Evolutionary conservation across 257 asterid genomes (phyloP).

Genomic region (Gynochthodes officinalis): DNA sequence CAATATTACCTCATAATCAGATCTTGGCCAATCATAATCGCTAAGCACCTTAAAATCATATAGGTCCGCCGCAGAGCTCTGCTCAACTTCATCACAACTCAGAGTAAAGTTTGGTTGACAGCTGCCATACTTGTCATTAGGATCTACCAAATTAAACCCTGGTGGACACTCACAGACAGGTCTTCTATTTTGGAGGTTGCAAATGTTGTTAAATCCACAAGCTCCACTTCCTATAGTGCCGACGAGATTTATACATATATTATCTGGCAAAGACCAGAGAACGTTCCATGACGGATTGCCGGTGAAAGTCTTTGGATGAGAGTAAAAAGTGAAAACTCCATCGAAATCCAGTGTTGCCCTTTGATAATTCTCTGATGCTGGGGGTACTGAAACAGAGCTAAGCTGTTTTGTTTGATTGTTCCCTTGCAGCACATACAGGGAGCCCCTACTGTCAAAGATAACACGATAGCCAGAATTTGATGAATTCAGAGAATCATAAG

Average conservation of each 20-base stretch:
- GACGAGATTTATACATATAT: constrained; percentile 27
- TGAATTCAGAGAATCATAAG: too few relatives aligned
- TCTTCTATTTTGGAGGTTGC: constrained; percentile 23
- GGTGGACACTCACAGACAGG: constrained; percentile 50
- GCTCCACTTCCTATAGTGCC: constrained; percentile 45
- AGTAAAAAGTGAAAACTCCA: constrained; percentile 44
- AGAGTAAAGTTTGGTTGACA: constrained; percentile 38
- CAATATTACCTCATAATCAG: constrained; percentile 29
- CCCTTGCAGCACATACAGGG: too few relatives aligned
- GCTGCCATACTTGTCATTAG: constrained; percentile 29
- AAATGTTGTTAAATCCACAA: constrained; percentile 59
- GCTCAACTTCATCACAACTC: constrained; percentile 28
- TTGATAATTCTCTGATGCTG: too few relatives aligned
- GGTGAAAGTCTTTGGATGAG: constrained; percentile 32
- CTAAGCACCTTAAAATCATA: constrained; percentile 23
- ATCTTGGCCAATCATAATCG: constrained; percentile 38
- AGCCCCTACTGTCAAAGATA: too few relatives aligned
- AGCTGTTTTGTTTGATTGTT: too few relatives aligned
- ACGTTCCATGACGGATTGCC: constrained; percentile 30
- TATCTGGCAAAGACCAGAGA: constrained; percentile 25
- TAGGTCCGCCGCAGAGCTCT: constrained; percentile 6
- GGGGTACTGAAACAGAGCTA: too few relatives aligned
- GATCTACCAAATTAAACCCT: constrained; percentile 40
- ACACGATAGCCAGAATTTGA: too few relatives aligned
- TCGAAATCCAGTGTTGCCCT: too few relatives aligned